Evolutionary conservation across 805 yeast genomes (phyloP).

Genomic region (Dipodascus geniculatus): DNA sequence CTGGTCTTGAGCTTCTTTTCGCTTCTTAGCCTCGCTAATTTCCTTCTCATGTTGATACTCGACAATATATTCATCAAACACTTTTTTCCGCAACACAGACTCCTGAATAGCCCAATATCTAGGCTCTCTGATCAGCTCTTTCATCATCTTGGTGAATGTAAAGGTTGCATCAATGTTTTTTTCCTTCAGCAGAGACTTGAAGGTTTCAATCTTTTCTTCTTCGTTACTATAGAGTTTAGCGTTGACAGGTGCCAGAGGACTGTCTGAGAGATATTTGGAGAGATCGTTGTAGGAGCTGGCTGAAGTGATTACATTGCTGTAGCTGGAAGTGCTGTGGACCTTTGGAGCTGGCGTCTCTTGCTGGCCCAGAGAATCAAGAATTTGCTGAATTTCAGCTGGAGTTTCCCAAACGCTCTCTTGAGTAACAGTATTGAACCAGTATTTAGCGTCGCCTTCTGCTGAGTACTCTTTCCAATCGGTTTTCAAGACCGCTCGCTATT

Average conservation of each 20-base stretch:
- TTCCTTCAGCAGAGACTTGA: conserved; percentile 40
- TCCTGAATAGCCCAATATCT: conserved; percentile 59
- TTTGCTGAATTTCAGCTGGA: conserved; percentile 40
- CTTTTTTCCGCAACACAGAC: conserved; percentile 43
- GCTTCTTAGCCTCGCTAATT: conserved; percentile 37
- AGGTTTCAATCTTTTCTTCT: conserved; percentile 34
- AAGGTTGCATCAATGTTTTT: conserved; percentile 57
- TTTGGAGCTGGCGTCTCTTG: background rate
- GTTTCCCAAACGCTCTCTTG: conserved; percentile 69
- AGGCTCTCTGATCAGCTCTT: conserved; percentile 42
- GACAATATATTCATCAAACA: conserved; percentile 52
- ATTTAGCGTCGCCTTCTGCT: conserved; percentile 46
- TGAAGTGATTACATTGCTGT: background rate
- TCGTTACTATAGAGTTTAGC: background rate
- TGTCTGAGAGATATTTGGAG: background rate
- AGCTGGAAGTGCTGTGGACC: background rate
- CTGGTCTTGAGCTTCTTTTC: conserved; percentile 40
- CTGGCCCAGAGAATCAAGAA: conserved; percentile 9
- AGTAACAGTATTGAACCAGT: conserved; percentile 57
- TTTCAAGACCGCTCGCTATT: conserved; percentile 32
- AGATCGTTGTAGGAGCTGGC: background rate
- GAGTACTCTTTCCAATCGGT: conserved; percentile 44
- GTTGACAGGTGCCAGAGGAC: background rate
- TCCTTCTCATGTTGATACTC: conserved; percentile 18
- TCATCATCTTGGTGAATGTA: conserved; percentile 61